Evolutionary conservation across 495 filamentous ascomycete genomes (phyloP).

Genomic region (Lichenothelia convexa): DNA sequence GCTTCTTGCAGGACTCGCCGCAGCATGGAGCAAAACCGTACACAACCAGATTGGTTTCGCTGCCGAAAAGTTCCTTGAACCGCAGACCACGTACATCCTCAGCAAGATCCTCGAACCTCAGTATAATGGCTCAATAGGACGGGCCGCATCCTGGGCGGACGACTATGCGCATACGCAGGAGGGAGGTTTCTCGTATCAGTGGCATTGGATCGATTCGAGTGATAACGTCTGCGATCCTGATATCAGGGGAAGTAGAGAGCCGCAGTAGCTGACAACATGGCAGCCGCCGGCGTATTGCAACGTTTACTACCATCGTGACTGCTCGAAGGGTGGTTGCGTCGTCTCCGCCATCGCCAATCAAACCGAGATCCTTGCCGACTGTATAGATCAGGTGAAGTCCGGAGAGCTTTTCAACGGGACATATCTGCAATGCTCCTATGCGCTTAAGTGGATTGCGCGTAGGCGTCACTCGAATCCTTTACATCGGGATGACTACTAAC

Average conservation of each 20-base stretch:
- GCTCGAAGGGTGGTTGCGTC: conserved; percentile 39
- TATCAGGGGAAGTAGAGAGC: too few species aligned
- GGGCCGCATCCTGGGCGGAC: conserved; percentile 46
- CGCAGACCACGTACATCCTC: conserved; percentile 12
- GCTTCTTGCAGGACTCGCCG: conserved; percentile 1
- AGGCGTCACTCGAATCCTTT: too few species aligned
- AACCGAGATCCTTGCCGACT: conserved; percentile 21
- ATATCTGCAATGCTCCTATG: conserved; percentile 25
- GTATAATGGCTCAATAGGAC: conserved; percentile 17
- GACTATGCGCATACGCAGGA: conserved; percentile 38
- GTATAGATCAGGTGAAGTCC: conserved; percentile 14
- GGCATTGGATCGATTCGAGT: conserved; percentile 57
- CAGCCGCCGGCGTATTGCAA: conserved; percentile 40
- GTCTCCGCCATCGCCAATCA: conserved; percentile 41
- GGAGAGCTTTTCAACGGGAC: too few species aligned
- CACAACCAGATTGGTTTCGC: conserved; percentile 21
- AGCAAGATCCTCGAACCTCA: conserved; percentile 17
- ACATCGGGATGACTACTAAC: too few species aligned
- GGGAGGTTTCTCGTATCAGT: conserved; percentile 35
- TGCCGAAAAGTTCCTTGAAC: conserved; percentile 17
- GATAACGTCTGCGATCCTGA: too few species aligned
- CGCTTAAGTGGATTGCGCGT: conserved; percentile 45
- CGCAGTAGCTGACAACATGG: too few species aligned
- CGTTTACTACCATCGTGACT: conserved; percentile 43
- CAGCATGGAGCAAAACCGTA: conserved; percentile 18